Percentiles rank a stretch among this genome's conserved stretches.
phyloP scores from a whole-genome alignment of 805 yeast genomes.

The Yamadazyma akitaensis region DNA sequence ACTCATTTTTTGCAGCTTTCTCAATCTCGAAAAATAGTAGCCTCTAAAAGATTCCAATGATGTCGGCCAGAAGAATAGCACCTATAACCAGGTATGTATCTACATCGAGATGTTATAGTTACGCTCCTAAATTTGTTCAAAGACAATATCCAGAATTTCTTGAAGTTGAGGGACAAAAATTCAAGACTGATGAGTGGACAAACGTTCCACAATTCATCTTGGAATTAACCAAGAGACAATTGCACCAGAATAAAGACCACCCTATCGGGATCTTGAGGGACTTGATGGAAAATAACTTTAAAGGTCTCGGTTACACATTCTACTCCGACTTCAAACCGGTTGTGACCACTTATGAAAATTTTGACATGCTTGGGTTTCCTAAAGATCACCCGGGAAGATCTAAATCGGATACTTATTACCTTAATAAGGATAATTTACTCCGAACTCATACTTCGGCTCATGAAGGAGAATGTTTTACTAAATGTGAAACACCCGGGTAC shows the following conservation, averaged over 20 bases:
- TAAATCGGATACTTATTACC: conserved; percentile 87
- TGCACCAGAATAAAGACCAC: conserved; percentile 73
- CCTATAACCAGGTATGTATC: not conserved
- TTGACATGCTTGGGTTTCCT: conserved; percentile 91
- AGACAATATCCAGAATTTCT: conserved; percentile 21
- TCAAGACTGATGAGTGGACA: conserved; percentile 73
- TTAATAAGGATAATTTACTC: conserved; percentile 67
- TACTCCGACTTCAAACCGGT: conserved; percentile 80
- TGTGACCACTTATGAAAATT: conserved; percentile 79
- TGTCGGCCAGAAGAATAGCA: not conserved
- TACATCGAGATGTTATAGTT: not conserved
- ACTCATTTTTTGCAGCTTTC: not conserved
- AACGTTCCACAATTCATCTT: conserved; percentile 77
- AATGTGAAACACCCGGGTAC: conserved; percentile 74
- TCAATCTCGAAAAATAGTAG: not conserved
- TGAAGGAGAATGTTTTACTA: conserved; percentile 78
- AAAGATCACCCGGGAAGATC: conserved; percentile 90
- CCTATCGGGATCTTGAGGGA: conserved; percentile 85
- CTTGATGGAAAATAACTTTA: conserved; percentile 66
- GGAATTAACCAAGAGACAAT: conserved; percentile 62
- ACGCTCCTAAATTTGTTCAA: not conserved
- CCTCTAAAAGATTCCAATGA: not conserved
- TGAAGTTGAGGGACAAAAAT: conserved; percentile 47
- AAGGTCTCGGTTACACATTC: conserved; percentile 66
- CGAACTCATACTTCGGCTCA: conserved; percentile 98